phyloP scores from a whole-genome alignment of 345 rosid genomes.

The Reutealis trisperma region DNA sequence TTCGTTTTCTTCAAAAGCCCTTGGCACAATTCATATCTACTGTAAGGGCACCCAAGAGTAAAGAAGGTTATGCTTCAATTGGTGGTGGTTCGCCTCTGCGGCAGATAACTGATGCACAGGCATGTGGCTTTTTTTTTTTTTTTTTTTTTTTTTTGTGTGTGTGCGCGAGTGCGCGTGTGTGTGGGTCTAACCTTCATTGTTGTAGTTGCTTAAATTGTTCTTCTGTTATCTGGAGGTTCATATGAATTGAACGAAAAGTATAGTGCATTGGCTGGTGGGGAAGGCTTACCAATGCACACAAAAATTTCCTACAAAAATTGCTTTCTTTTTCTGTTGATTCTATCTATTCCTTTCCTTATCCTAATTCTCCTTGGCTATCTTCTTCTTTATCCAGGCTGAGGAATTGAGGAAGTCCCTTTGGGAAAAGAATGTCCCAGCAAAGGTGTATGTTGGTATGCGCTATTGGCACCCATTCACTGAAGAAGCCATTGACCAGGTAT shows the following conservation, averaged over 20 bases:
- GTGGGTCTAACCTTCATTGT: not conserved
- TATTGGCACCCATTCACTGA: conserved; percentile 99
- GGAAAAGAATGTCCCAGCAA: conserved; percentile 82
- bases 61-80: conserved; percentile 97
- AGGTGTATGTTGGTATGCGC: conserved; percentile 97
- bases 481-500: conserved; percentile 96
- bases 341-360: not conserved
- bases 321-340: not conserved
- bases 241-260: not conserved
- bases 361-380: conserved; percentile 6
- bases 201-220: not conserved
- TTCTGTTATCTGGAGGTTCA: not conserved
- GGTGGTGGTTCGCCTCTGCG: conserved; percentile 99
- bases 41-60: conserved; percentile 92
- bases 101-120: conserved; percentile 93
- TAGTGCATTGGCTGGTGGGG: conserved; percentile 3
- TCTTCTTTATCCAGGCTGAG: conserved; percentile 64
- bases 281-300: not conserved
- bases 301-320: not conserved
- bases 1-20: conserved; percentile 92
- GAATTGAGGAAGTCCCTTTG: conserved; percentile 80
- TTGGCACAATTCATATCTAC: conserved; percentile 92
- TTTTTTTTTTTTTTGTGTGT: too few relatives aligned
- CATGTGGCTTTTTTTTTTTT: conserved; percentile 12
- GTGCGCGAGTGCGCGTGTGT: too few relatives aligned